These are phyloP conservation scores for button mushroom (Agaricus bisporus) DNA, from an alignment of 768 basidiomycete genomes.

Conservation along the genomic window DNA sequence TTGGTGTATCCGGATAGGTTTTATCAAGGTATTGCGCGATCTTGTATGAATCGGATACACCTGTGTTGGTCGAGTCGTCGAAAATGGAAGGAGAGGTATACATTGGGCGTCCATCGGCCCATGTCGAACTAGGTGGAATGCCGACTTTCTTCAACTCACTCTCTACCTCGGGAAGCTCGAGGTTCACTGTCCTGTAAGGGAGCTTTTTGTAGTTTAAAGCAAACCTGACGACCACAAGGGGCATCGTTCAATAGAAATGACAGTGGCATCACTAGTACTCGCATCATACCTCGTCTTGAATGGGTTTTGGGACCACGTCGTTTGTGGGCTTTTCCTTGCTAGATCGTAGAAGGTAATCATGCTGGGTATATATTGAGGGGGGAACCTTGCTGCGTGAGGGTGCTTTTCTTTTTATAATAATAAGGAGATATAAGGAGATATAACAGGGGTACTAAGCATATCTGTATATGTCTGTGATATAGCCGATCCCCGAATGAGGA, in stretches of 20 bases:
- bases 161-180: constrained; percentile 37
- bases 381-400: no score
- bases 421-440: no score
- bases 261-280: no score
- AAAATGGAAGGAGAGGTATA: constrained; percentile 40
- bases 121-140: constrained; percentile 21
- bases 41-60: constrained; percentile 29
- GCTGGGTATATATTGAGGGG: neutral
- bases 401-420: no score
- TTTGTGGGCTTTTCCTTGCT: neutral
- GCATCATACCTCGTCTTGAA: constrained; percentile 7
- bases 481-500: no score
- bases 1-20: constrained; percentile 29
- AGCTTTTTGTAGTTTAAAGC: constrained; percentile 8
- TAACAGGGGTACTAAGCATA: no score
- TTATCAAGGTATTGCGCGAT: constrained; percentile 41
- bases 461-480: no score
- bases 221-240: neutral
- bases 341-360: constrained; percentile 15
- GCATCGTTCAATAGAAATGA: neutral
- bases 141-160: constrained; percentile 21
- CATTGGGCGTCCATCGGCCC: constrained; percentile 16
- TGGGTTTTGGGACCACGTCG: constrained; percentile 3
- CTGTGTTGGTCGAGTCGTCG: constrained; percentile 28
- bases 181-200: constrained; percentile 31